These are phyloP conservation scores for Hyparrhenia diplandra DNA, from an alignment of 176 grass and related monocot genomes.

Conservation along the genomic window DNA sequence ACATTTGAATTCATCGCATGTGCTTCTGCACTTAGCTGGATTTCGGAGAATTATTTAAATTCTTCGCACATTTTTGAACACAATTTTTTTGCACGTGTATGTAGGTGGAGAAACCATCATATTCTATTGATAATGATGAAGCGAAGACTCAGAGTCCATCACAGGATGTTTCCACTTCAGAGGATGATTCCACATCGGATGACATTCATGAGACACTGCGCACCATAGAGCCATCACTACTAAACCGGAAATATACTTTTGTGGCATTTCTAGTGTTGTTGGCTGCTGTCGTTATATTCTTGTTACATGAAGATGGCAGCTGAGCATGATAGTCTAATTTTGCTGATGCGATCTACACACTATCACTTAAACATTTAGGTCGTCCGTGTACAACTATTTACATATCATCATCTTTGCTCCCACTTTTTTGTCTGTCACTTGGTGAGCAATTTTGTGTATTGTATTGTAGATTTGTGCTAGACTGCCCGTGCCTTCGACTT, in stretches of 20 bases:
- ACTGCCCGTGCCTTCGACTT: background rate
- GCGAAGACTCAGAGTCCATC: background rate
- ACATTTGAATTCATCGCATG: background rate
- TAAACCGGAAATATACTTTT: constrained; percentile 48
- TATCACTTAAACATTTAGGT: background rate
- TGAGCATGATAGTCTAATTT: background rate
- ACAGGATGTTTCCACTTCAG: constrained; percentile 28
- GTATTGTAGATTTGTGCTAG: constrained; percentile 13
- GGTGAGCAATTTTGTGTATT: constrained; percentile 22
- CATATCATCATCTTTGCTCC: background rate
- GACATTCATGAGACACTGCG: constrained; percentile 35
- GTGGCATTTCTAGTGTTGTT: constrained; percentile 39
- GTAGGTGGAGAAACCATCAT: constrained; percentile 40
- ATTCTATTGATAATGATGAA: constrained; percentile 11
- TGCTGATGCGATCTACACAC: background rate
- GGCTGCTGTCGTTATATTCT: constrained; percentile 25
- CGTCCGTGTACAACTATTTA: background rate
- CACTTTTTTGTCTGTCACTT: background rate
- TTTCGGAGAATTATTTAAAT: background rate
- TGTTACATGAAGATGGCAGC: constrained; percentile 21
- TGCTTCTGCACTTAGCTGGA: background rate
- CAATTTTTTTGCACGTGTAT: constrained; percentile 15
- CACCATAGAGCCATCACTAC: constrained; percentile 40
- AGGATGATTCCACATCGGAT: constrained; percentile 34
- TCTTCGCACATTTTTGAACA: background rate